Evolutionary conservation across 2,329 filamentous ascomycete species (phyloP).

Genomic region (Chaetomium olivaceum): DNA sequence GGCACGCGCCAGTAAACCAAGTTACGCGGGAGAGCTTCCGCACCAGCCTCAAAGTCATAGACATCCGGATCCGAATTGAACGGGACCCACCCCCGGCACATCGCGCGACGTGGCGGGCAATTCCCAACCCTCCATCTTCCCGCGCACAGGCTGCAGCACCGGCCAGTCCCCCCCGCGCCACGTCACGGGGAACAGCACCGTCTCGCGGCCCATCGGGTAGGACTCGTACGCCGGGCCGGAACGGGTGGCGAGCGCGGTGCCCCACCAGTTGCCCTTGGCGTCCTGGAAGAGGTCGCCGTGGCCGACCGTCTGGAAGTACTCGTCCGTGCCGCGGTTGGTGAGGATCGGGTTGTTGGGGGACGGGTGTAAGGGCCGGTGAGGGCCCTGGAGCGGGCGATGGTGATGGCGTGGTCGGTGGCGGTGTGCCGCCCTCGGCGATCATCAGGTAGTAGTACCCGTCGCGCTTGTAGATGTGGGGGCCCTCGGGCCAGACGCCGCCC

Average conservation of each 20-base stretch:
- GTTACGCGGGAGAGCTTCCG: slow-evolving; percentile 34
- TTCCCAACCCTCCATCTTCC: slow-evolving; percentile 46
- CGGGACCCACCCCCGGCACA: slow-evolving; percentile 45
- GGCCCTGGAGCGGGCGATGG: slow-evolving; percentile 44
- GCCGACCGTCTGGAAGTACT: slow-evolving; percentile 47
- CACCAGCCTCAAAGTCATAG: slow-evolving; percentile 45
- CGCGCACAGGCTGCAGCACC: slow-evolving; percentile 43
- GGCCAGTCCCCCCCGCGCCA: slow-evolving; percentile 56
- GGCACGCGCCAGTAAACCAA: slow-evolving; percentile 40
- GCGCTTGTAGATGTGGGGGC: slow-evolving; percentile 58
- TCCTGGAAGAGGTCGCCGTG: slow-evolving; percentile 51
- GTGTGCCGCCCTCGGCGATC: slow-evolving; percentile 63
- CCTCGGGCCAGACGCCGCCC: slow-evolving; percentile 50
- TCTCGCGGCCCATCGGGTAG: slow-evolving; percentile 58
- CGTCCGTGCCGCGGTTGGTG: slow-evolving; percentile 42
- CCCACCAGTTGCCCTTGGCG: slow-evolving; percentile 53
- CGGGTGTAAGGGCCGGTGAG: slow-evolving; percentile 47
- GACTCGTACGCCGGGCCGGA: slow-evolving; percentile 44
- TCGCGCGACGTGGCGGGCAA: slow-evolving; percentile 41
- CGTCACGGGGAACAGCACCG: slow-evolving; percentile 49
- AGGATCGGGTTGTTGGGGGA: slow-evolving; percentile 48
- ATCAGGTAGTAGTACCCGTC: slow-evolving; percentile 60
- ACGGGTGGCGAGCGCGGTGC: slow-evolving; percentile 48
- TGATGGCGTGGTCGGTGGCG: slow-evolving; percentile 56
- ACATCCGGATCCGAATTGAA: slow-evolving; percentile 46